These are phyloP conservation scores for Madurella mycetomatis DNA, from an alignment of 2,329 filamentous ascomycete genomes.

Conservation along the genomic window DNA sequence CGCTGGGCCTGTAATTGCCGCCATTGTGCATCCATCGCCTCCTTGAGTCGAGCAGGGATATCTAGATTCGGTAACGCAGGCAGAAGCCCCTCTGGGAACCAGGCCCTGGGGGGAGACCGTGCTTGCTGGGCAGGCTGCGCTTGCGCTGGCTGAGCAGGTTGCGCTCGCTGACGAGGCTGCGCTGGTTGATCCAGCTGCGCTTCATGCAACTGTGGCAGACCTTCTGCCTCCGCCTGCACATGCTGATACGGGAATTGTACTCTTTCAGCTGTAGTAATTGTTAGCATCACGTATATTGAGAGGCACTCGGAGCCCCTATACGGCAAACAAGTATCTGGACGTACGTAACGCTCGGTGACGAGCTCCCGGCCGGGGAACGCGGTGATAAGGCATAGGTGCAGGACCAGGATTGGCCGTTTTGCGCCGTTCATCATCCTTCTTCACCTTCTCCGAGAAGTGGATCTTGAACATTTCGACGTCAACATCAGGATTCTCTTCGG, in stretches of 20 bases:
- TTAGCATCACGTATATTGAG: no score
- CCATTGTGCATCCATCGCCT: no score
- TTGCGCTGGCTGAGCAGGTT: neutral
- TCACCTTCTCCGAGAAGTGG: slow-evolving; percentile 51
- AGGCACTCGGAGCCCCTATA: no score
- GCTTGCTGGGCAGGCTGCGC: neutral
- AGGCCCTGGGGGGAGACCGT: neutral
- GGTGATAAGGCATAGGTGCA: neutral
- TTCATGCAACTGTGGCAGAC: neutral
- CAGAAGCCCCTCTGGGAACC: no score
- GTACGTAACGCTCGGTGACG: neutral
- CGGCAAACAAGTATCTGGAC: neutral
- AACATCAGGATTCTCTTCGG: slow-evolving; percentile 58
- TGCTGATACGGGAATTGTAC: no score
- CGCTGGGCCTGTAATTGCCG: neutral
- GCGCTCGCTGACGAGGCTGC: neutral
- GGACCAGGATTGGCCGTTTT: neutral
- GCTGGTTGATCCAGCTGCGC: neutral
- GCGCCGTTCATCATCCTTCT: slow-evolving; percentile 37
- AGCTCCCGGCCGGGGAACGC: neutral
- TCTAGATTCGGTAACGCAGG: no score
- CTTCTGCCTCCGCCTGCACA: neutral
- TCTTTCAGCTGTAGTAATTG: no score
- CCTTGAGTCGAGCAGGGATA: no score
- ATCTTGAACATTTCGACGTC: slow-evolving; percentile 54